Conservation (phyloP, 176 grass and related monocot genomes). For the Oryza nivara region DNA sequence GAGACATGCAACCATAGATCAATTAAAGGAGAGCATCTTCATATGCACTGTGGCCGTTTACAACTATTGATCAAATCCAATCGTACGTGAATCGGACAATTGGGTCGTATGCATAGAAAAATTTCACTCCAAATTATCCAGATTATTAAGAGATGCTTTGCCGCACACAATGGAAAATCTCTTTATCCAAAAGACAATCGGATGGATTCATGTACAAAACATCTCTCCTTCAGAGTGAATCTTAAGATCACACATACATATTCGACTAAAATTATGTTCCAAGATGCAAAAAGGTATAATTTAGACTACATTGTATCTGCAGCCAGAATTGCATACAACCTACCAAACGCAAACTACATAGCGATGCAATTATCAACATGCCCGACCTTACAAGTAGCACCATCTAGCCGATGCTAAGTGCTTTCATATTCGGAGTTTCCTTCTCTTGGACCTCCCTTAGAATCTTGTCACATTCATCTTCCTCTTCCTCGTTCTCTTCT, state of each 20-base stretch:
- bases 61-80: too few relatives aligned
- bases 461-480: constrained; percentile 63
- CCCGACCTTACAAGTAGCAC: neutral
- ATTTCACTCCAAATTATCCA: neutral
- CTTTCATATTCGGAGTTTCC: constrained; percentile 44
- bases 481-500: constrained; percentile 41
- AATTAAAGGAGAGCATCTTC: too few relatives aligned
- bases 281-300: neutral
- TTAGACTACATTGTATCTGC: constrained; percentile 14
- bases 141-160: neutral
- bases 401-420: constrained; percentile 39
- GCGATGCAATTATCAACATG: constrained; percentile 45
- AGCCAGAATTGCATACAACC: constrained; percentile 36
- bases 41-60: too few relatives aligned
- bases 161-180: constrained; percentile 14
- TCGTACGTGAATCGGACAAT: too few relatives aligned
- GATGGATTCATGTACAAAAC: constrained; percentile 29
- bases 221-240: constrained; percentile 21
- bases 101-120: too few relatives aligned
- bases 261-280: constrained; percentile 31
- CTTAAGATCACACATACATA: constrained; percentile 26
- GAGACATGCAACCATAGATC: too few relatives aligned
- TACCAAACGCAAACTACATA: constrained; percentile 10
- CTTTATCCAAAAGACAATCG: constrained; percentile 28
- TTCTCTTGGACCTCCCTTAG: constrained; percentile 54